Evolutionary conservation across 805 yeast genomes (phyloP), one percentile per base, ranked within the genome.

Genomic region (Candida chauliodis): DNA sequence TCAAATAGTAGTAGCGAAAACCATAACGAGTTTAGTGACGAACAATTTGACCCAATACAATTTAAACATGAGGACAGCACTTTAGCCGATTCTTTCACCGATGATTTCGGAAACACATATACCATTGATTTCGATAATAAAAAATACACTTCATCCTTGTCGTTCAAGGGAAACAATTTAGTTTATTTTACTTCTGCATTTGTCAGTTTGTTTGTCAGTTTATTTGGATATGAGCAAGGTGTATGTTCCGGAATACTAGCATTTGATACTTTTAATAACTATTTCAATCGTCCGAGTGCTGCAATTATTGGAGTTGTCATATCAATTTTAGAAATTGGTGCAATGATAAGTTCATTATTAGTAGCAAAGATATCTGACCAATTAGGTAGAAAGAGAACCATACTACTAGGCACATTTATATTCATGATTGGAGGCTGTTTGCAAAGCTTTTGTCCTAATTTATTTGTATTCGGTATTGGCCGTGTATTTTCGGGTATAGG

Each of bases 191-290:
- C 72, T 7, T 64, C 72, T 3, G 73, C 69, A 5, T 68, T 67
- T 45, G 71, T 68, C 7, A 67, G 73, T 34, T 48, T 67, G 11
- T 67, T 67, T 41, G 71, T 67, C 11, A 64, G 71, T 27, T 50
- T 63, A 29, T 62, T 62, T 44, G 69, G 68, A 10, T 60, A 61
- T 49, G 72, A 67, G 43, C 73, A 89, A 61, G 96, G 96, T 41
- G 95, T 88, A 34, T 86, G 90, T 78, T 79, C 89, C 33, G 95
- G 96, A 2, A 78, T 90, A 32, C 66, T 90, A 37, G 84, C 93
- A 2, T 88, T 84, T 35, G 73, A 70, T 7, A 73, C 82, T 40
- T 89, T 89, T 60, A 75, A 75, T 44, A 66, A 65, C 15, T 86
- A 81, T 59, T 89, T 86, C 60, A 55, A 79, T 47, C 53, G 84